Conservation (phyloP, 176 grass and related monocot species). For the Oryza punctata region DNA sequence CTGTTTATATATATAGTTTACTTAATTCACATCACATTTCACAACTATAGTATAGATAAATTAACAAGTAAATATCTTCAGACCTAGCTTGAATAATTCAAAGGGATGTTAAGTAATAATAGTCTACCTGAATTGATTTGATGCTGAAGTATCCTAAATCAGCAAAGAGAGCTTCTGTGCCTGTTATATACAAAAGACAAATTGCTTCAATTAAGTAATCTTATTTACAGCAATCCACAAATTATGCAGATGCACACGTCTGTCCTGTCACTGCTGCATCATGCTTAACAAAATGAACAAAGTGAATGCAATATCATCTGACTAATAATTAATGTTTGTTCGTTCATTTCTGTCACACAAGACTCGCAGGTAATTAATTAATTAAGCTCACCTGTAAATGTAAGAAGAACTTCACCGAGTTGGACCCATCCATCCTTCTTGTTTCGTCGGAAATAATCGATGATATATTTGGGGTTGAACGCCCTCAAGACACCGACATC, state of each 20-base stretch:
- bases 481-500: conserved; percentile 54
- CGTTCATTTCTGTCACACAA: neutral
- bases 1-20: too few species aligned
- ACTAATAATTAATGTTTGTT: neutral
- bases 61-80: neutral
- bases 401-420: conserved; percentile 68
- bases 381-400: conserved; percentile 56
- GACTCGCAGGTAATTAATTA: neutral
- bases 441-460: conserved; percentile 67
- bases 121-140: conserved; percentile 62
- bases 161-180: conserved; percentile 77
- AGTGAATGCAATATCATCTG: neutral
- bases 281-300: neutral
- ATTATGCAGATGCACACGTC: neutral
- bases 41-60: neutral
- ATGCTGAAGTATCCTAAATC: conserved; percentile 77
- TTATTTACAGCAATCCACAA: neutral
- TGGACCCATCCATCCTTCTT: conserved; percentile 74
- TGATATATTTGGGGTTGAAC: conserved; percentile 63
- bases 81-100: neutral
- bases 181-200: conserved; percentile 36
- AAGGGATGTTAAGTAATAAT: neutral
- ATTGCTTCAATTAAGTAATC: neutral
- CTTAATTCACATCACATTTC: too few species aligned
- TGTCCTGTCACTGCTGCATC: conserved; percentile 10